Evolutionary conservation across 2,329 filamentous ascomycete species (phyloP), one percentile per base, ranked within the genome.

Genomic region (Tolypocladium paradoxum): DNA sequence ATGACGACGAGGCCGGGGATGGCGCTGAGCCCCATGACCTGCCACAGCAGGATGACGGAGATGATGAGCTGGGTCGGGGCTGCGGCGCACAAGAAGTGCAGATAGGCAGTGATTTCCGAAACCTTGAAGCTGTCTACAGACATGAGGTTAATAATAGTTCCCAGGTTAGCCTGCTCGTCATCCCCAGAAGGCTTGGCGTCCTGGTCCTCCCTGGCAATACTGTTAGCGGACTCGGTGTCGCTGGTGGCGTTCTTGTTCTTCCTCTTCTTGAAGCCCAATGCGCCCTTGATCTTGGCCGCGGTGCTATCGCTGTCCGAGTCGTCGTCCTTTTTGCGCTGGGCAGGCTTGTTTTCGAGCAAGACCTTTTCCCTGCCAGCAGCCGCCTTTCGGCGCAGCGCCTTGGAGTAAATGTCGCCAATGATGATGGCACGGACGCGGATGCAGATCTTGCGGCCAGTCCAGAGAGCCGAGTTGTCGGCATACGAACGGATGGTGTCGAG

Each of bases 101-200:
- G 75, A 67, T 99, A 99, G 0, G 92, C 88, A 37, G 90, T 93
- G 55, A 96, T 85, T 66, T 99, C 93, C 57, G 89, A 88, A 53
- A 99, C 90, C 73, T 99, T 99, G 82, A 97, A 97, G 48, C 92
- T 96, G 74, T 99, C 95, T 40, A 99, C 95, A 12, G 93, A 95
- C 93, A 99, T 99, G 59, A 99, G 76, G 69, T 97, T 99, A 74
- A 99, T 99, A 64, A 99, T 96, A n/a, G 93, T 95, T 57, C 95
- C 93, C 50, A 95, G 79, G 56, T 93, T 96, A 38, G 90, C 92
- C 71, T 95, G 90, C 54, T 86, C 80, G 56, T 90, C 85, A 20
- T 72, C 60, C 27, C 56, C 58, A 14, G 58, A 64, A 2, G 61
- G 61, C 51, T 73, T 68, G 52, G 67, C 68, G 52, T 68, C 68